Base-by-base conservation (phyloP, 1,284 basidiomycete genomes). In the Leccinum huronense region DNA sequence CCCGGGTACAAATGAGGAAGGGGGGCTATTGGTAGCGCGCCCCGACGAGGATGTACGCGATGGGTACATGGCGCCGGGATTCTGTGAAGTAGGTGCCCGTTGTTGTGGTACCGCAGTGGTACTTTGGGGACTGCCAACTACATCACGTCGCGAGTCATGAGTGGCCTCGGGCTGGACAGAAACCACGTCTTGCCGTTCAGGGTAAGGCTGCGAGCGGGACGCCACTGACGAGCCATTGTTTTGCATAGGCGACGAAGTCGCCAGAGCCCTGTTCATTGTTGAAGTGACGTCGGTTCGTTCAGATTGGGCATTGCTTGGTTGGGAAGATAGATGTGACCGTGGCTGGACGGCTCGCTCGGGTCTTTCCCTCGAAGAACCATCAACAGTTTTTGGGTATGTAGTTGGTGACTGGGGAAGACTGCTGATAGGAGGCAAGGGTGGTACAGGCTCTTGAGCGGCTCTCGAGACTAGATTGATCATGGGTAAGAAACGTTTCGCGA, bases 391-490 rank as follows among this genome's bases (percentile, higher is more conserved):
- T 1, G 57, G 14, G 36, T 13, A 56, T 1, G 57, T 51, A 7
- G 27, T 16, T 51, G 62, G 63, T 27, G 60, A 58, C 38, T 69
- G 69, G 59, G 70, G 73, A 45, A 62, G 59, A 27, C 63, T 68
- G 31, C 61, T 63, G 36, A 77, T 65, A 8, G 81, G 72, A n/a
- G 87, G 86, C 59, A 88, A 67, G 4, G 87, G 86, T 6, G 88
- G 87, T 8, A 85, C 83, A 48, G 84, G 81, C 66, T 83, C 81
- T 71, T 86, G 87, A 10, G 85, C 81, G n/a, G 79, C 77, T 14
- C 83, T 84, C 40, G 85, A 79, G 61, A 87, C 87, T 89, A 67
- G 14, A 14, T 19, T 4, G 11, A 60, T 30, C n/a, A 31, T 2
- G 54, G 0, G 48, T 51, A 64, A 53, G 69, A 63, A 38, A 61